A percentile compares a stretch with the other conserved stretches of the same genome.
phyloP scores from a whole-genome alignment of 208 protist species.

The Phytomonas sp. region DNA sequence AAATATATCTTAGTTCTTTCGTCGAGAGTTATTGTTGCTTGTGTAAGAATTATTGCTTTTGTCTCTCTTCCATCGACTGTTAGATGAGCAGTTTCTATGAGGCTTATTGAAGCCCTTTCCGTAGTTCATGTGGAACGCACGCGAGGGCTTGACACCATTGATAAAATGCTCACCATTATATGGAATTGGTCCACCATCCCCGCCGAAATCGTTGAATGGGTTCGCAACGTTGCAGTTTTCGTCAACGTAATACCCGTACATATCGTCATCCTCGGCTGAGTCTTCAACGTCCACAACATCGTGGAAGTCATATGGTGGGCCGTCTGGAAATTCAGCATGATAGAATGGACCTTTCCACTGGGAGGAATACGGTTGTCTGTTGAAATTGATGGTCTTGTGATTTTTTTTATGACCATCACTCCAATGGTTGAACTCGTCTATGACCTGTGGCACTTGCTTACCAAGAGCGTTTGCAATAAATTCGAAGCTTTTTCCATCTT shows the following conservation, averaged over 20 bases:
- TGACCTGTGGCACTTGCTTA: conserved; percentile 45
- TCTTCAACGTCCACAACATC: conserved; percentile 32
- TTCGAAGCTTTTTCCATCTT: conserved; percentile 87
- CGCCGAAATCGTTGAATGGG: conserved; percentile 20
- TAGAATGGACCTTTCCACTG: conserved; percentile 32
- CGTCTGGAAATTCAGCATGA: conserved; percentile 65
- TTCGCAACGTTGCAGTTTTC: conserved; percentile 13
- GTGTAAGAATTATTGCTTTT: conserved; percentile 11
- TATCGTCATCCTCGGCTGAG: conserved; percentile 18
- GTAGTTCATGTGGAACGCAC: conserved; percentile 2
- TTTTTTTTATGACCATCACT: conserved; percentile 42
- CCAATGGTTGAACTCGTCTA: conserved; percentile 82
- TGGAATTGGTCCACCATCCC: conserved; percentile 26
- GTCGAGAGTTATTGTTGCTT: conserved; percentile 9
- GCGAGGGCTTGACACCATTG: conserved; percentile 28
- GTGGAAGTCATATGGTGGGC: conserved; percentile 43
- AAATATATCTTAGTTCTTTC: not conserved
- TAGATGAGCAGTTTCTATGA: not conserved
- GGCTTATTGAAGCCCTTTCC: not conserved
- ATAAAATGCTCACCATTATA: conserved; percentile 58
- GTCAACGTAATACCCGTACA: conserved; percentile 44
- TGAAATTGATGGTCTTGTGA: conserved; percentile 11
- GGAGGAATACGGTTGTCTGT: conserved; percentile 9
- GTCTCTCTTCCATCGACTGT: conserved; percentile 12
- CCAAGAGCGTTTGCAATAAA: conserved; percentile 86